A percentile compares a stretch with the other conserved stretches of the same genome.
Evolutionary conservation across 2,329 filamentous ascomycete genomes (phyloP).

Genomic region (Sodiomyces alkalinus): DNA sequence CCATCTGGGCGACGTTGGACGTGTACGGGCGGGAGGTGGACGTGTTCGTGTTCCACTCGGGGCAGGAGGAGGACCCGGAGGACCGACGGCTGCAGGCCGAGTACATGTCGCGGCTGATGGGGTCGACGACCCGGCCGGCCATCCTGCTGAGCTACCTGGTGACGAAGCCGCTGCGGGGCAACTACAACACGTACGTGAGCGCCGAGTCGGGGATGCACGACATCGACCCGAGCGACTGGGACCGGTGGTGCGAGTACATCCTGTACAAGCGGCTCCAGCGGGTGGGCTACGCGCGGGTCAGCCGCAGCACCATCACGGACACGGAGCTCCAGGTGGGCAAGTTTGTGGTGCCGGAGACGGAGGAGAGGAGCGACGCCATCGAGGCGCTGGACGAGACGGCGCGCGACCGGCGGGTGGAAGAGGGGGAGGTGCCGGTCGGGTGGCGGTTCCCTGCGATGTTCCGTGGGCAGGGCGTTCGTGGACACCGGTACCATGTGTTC

Average conservation of each 20-base stretch:
- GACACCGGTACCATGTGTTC: constrained; percentile 90
- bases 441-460: constrained; percentile 77
- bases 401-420: constrained; percentile 43
- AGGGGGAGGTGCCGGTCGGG: constrained; percentile 61
- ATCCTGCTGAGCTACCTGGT: constrained; percentile 88
- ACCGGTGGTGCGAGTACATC: constrained; percentile 98
- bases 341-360: constrained; percentile 65
- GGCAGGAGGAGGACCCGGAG: constrained; percentile 90
- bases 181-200: constrained; percentile 93
- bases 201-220: constrained; percentile 83
- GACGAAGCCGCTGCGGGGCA: constrained; percentile 76
- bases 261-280: constrained; percentile 79
- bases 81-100: constrained; percentile 75
- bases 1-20: constrained; percentile 91
- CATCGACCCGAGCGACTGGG: constrained; percentile 85
- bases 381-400: constrained; percentile 32
- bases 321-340: constrained; percentile 95
- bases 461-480: constrained; percentile 70
- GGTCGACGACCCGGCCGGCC: constrained; percentile 59
- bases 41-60: constrained; percentile 96
- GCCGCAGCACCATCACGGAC: constrained; percentile 82
- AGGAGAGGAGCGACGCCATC: constrained; percentile 34
- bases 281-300: constrained; percentile 80
- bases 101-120: constrained; percentile 83
- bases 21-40: constrained; percentile 83